phyloP scores from a whole-genome alignment of 2,329 filamentous ascomycete genomes.

The Fusarium illudens region DNA sequence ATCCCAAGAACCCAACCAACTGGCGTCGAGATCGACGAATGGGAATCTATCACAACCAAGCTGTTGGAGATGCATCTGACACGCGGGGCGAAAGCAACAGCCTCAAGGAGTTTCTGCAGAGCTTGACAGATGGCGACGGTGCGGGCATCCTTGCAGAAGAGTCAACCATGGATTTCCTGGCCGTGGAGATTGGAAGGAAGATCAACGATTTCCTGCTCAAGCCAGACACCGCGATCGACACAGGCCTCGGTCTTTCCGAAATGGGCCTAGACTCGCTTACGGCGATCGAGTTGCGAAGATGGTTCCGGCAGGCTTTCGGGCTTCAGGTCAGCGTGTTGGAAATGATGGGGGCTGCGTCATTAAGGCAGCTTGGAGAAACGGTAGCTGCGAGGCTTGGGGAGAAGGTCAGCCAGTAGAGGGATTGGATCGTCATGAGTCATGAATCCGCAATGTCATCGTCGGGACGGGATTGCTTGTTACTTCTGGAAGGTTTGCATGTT shows the following conservation, averaged over 20 bases:
- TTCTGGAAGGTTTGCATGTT: neutral
- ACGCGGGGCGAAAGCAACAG: neutral
- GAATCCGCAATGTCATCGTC: neutral
- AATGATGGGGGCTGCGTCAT: constrained; percentile 14
- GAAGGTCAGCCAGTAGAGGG: neutral
- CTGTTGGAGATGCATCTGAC: neutral
- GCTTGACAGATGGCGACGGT: neutral
- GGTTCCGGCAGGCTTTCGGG: constrained; percentile 10
- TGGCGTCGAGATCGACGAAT: constrained; percentile 24
- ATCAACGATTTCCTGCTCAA: constrained; percentile 17
- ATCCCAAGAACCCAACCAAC: constrained; percentile 6
- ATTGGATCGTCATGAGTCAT: neutral
- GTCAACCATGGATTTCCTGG: neutral
- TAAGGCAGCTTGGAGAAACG: constrained; percentile 1
- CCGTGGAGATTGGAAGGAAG: constrained; percentile 11
- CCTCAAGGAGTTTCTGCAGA: constrained; percentile 3
- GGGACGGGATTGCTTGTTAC: neutral
- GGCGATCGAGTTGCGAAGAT: constrained; percentile 20
- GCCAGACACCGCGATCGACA: constrained; percentile 5
- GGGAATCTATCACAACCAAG: constrained; percentile 15
- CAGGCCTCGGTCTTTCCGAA: neutral
- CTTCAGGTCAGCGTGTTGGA: constrained; percentile 26
- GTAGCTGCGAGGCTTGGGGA: constrained; percentile 1
- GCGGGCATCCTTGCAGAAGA: neutral
- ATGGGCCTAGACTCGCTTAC: constrained; percentile 23